phyloP scores from a whole-genome alignment of 768 basidiomycete genomes.

The Xanthoconium purpureum region DNA sequence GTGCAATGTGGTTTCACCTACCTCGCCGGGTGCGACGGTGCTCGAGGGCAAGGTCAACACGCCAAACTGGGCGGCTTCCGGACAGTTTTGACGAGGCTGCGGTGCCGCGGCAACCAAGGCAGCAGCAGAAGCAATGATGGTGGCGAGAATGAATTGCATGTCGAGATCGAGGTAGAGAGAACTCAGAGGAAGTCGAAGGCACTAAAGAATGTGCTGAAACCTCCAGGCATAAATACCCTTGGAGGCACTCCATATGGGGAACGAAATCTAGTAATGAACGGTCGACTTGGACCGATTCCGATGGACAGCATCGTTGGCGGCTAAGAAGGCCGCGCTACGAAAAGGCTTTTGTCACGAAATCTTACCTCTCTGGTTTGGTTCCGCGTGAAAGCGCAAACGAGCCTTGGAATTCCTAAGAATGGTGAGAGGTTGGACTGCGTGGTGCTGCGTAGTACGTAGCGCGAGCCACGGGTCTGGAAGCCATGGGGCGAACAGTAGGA shows the following conservation, averaged over 20 bases:
- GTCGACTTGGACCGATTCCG: not conserved
- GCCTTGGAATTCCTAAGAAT: not conserved
- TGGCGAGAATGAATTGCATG: constrained; percentile 20
- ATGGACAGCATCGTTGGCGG: not conserved
- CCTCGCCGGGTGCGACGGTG: constrained; percentile 24
- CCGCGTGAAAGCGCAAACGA: no score
- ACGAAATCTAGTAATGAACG: not conserved
- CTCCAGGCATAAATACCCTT: constrained; percentile 8
- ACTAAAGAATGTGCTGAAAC: not conserved
- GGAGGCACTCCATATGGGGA: not conserved
- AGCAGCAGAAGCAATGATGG: constrained; percentile 8
- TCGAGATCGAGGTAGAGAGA: not conserved
- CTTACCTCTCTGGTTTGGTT: not conserved
- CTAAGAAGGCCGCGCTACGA: constrained; percentile 1
- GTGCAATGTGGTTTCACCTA: constrained; percentile 1
- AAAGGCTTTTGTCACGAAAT: not conserved
- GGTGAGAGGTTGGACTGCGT: not conserved
- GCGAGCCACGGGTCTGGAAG: not conserved
- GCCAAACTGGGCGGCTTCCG: constrained; percentile 24
- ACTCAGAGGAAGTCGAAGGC: not conserved
- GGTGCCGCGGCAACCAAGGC: constrained; percentile 19
- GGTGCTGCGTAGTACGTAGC: not conserved
- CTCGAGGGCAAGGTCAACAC: constrained; percentile 17
- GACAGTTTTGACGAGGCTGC: constrained; percentile 18
- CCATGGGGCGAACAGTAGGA: no score